These are phyloP conservation scores for Sclerotinia glacialis DNA, from an alignment of 2,329 filamentous ascomycete genomes.

Conservation along the genomic window DNA sequence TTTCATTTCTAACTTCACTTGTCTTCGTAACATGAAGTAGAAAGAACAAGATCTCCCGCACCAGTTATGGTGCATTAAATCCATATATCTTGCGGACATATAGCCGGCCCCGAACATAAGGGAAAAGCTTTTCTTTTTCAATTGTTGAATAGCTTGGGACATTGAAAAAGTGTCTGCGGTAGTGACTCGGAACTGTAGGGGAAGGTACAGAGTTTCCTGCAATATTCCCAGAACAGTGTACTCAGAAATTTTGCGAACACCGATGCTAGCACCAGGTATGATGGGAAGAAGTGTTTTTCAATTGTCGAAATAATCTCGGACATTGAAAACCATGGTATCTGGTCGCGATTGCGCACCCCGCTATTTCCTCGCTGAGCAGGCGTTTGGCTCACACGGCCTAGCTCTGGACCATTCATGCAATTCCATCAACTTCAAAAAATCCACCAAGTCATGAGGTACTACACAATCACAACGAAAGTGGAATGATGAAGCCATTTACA, in stretches of 20 bases:
- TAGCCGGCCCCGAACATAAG: not conserved
- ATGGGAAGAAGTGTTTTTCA: not conserved
- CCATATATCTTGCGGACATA: not conserved
- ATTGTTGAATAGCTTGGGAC: conserved; percentile 2
- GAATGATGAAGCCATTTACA: conserved; percentile 9
- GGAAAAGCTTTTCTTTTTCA: no score
- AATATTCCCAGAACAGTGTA: not conserved
- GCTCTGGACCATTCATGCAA: conserved; percentile 4
- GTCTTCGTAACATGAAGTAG: not conserved
- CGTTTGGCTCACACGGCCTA: conserved; percentile 10
- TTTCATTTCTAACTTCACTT: no score
- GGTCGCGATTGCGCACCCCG: conserved; percentile 15
- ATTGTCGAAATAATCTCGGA: conserved; percentile 1
- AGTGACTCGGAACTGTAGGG: not conserved
- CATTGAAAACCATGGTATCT: conserved; percentile 3
- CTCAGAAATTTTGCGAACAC: not conserved
- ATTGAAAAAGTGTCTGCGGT: not conserved
- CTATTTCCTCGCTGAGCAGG: conserved; percentile 7
- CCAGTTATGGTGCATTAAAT: not conserved
- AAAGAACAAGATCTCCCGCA: not conserved
- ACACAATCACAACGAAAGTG: conserved; percentile 21
- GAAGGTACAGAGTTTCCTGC: not conserved
- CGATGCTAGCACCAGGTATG: not conserved
- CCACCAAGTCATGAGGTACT: conserved; percentile 19
- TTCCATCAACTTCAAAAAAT: conserved; percentile 10